These are phyloP conservation scores for Medicago lupulina DNA, from an alignment of 306 rosid genomes.

Conservation along the genomic window DNA sequence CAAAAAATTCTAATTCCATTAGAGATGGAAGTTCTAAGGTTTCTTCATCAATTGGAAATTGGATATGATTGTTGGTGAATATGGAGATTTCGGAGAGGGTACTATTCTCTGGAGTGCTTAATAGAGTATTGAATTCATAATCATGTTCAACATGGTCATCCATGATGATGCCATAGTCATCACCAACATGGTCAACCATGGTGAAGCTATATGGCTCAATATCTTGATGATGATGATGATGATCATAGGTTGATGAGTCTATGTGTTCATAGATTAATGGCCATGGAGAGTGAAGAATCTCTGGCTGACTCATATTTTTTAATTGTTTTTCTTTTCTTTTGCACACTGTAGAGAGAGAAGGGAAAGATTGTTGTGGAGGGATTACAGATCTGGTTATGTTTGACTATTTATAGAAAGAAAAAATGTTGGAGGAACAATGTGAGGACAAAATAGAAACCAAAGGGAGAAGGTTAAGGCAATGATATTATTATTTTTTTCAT, in stretches of 20 bases:
- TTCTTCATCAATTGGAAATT: conserved; percentile 40
- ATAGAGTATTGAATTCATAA: conserved; percentile 43
- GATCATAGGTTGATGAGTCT: conserved; percentile 47
- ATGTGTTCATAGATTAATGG: conserved; percentile 34
- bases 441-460: conserved; percentile 33
- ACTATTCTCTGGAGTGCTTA: conserved; percentile 24
- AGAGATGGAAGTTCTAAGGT: conserved; percentile 48
- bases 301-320: conserved; percentile 48
- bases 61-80: conserved; percentile 39
- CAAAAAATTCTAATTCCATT: conserved; percentile 49
- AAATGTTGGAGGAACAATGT: conserved; percentile 1
- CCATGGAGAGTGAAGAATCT: conserved; percentile 49
- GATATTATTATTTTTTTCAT: background rate
- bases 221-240: conserved; percentile 37
- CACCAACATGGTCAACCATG: conserved; percentile 28
- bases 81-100: conserved; percentile 36
- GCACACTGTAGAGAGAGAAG: background rate
- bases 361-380: background rate
- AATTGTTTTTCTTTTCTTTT: background rate
- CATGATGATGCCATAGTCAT: conserved; percentile 32
- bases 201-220: conserved; percentile 41
- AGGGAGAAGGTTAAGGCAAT: background rate
- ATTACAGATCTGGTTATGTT: conserved; percentile 24
- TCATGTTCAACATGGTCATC: conserved; percentile 40
- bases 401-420: conserved; percentile 36